These are phyloP conservation scores for Penicillium sp. DNA, from an alignment of 2,329 filamentous ascomycete species.

Conservation along the genomic window DNA sequence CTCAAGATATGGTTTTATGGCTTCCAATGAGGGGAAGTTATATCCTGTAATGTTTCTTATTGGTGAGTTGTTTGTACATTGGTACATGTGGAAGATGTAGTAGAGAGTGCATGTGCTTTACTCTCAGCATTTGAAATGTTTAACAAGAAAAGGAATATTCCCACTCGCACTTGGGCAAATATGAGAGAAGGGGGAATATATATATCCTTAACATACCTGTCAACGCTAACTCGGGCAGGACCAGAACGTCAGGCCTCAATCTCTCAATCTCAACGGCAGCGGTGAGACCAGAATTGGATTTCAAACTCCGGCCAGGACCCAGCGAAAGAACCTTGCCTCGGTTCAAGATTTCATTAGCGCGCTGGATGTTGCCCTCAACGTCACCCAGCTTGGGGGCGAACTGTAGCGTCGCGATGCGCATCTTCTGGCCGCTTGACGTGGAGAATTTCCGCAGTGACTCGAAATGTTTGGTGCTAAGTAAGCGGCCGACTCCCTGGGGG, in stretches of 20 bases:
- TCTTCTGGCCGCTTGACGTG: slow-evolving; percentile 22
- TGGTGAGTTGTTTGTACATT: slow-evolving; percentile 1
- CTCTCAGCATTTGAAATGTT: background rate
- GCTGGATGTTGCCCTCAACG: slow-evolving; percentile 45
- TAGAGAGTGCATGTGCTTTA: background rate
- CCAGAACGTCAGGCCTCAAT: slow-evolving; percentile 54
- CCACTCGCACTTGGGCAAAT: background rate
- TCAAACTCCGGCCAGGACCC: background rate
- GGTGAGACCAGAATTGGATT: background rate
- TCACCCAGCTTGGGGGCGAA: slow-evolving; percentile 46
- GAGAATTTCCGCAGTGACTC: slow-evolving; percentile 9
- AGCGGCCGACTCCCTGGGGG: background rate
- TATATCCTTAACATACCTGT: slow-evolving; percentile 44
- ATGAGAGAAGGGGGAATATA: background rate
- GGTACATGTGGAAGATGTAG: background rate
- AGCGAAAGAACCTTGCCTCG: slow-evolving; percentile 25
- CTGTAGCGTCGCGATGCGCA: slow-evolving; percentile 51
- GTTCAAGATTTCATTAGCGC: slow-evolving; percentile 45
- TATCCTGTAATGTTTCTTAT: slow-evolving; percentile 49
- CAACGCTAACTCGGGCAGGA: slow-evolving; percentile 64
- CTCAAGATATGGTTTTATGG: slow-evolving; percentile 60
- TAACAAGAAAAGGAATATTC: background rate
- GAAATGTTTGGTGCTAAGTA: background rate
- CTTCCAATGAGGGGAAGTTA: slow-evolving; percentile 59
- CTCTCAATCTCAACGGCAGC: slow-evolving; percentile 16